phyloP scores from a whole-genome alignment of 176 grass and related monocot genomes.

The Secale cereale region DNA sequence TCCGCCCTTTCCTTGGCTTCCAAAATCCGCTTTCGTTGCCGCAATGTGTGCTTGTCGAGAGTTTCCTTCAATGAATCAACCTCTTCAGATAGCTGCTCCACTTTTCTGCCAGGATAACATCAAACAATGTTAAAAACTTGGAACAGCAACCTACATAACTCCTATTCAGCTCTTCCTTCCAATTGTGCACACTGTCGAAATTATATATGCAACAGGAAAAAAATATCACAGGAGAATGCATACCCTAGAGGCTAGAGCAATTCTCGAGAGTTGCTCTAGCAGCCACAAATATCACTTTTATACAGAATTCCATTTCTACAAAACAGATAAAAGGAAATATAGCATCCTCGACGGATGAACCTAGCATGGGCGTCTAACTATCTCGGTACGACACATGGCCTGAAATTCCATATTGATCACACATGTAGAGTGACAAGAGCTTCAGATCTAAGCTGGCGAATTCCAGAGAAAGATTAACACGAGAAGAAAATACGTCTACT shows the following conservation, averaged over 20 bases:
- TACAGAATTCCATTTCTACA: not conserved
- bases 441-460: not conserved
- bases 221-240: not conserved
- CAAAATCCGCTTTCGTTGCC: constrained; percentile 66
- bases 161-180: not conserved
- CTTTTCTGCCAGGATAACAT: constrained; percentile 70
- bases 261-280: not conserved
- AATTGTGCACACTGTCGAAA: not conserved
- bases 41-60: constrained; percentile 64
- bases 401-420: not conserved
- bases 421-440: not conserved
- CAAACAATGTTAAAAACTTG: constrained; percentile 25
- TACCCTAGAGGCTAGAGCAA: not conserved
- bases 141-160: not conserved
- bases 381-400: not conserved
- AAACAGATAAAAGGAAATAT: not conserved
- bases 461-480: not conserved
- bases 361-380: not conserved
- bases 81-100: constrained; percentile 82
- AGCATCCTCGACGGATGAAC: not conserved
- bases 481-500: not conserved
- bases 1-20: constrained; percentile 89
- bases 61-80: constrained; percentile 83
- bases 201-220: not conserved
- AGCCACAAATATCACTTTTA: not conserved